A percentile compares a stretch with the other conserved stretches of the same genome.
phyloP scores from a whole-genome alignment of 768 basidiomycete species.

The Pleurotus tuoliensis region DNA sequence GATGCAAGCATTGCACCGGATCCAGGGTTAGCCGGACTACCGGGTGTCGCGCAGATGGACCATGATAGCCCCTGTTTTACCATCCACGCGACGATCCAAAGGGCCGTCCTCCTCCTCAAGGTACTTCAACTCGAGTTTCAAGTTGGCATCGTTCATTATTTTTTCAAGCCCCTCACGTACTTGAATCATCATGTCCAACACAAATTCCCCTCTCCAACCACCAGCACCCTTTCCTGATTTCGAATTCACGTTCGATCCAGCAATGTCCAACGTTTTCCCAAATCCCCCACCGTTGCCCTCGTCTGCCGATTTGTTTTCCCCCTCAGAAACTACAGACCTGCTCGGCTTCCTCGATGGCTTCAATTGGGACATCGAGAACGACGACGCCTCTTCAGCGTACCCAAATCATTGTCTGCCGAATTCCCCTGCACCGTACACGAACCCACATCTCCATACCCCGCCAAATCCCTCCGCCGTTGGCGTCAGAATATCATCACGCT shows the following conservation, averaged over 20 bases:
- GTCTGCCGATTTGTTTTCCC: slow-evolving; percentile 75
- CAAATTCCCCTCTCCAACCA: slow-evolving; percentile 34
- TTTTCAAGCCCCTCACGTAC: slow-evolving; percentile 12
- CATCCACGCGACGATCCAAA: not conserved
- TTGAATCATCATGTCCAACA: slow-evolving; percentile 24
- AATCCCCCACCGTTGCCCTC: slow-evolving; percentile 60
- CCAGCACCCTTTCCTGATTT: slow-evolving; percentile 66
- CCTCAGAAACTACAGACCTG: slow-evolving; percentile 73
- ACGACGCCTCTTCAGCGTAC: slow-evolving; percentile 28
- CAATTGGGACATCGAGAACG: slow-evolving; percentile 50
- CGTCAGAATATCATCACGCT: slow-evolving; percentile 25
- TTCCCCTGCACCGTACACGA: slow-evolving; percentile 37
- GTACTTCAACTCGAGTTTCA: slow-evolving; percentile 11
- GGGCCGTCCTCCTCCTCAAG: slow-evolving; percentile 5
- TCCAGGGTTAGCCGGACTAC: not conserved
- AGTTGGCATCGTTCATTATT: not conserved
- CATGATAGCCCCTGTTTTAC: not conserved
- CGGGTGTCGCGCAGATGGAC: not conserved
- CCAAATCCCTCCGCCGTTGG: slow-evolving; percentile 39
- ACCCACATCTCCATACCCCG: slow-evolving; percentile 40
- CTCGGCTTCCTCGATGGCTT: slow-evolving; percentile 78
- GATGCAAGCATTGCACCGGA: not conserved
- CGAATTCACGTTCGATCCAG: slow-evolving; percentile 67
- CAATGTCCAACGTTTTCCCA: slow-evolving; percentile 55
- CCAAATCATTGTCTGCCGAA: slow-evolving; percentile 16